Percentiles rank a stretch among this genome's conserved stretches.
Evolutionary conservation across 208 protist species (phyloP).

Genomic region (Vickermania ingenoplastis): DNA sequence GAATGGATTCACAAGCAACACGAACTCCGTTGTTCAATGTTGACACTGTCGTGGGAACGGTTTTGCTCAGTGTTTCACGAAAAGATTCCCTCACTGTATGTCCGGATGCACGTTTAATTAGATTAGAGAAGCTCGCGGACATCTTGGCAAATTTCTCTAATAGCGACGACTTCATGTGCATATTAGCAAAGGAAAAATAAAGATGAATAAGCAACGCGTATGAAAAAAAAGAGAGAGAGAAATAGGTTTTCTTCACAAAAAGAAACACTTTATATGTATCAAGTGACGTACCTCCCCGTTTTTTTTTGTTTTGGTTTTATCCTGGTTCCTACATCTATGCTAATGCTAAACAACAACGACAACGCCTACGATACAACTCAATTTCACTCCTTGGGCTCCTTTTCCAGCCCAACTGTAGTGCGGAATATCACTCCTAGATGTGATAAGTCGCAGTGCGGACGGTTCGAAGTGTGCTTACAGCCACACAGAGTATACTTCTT

Average conservation of each 20-base stretch:
- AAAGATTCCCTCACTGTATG: conserved; percentile 60
- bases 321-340: too few relatives aligned
- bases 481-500: conserved; percentile 62
- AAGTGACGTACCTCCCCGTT: too few relatives aligned
- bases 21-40: conserved; percentile 93
- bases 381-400: conserved; percentile 8
- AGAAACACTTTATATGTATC: too few relatives aligned
- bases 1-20: conserved; percentile 93
- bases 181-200: not conserved
- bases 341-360: too few relatives aligned
- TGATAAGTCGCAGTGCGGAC: conserved; percentile 62
- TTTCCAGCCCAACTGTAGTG: conserved; percentile 39
- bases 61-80: conserved; percentile 53
- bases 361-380: not conserved
- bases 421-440: conserved; percentile 63
- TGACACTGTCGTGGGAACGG: conserved; percentile 87
- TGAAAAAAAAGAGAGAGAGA: too few relatives aligned
- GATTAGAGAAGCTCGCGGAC: conserved; percentile 81
- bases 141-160: too few relatives aligned
- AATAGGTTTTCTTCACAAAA: too few relatives aligned
- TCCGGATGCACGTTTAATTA: conserved; percentile 70
- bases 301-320: too few relatives aligned
- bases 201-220: not conserved
- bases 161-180: not conserved
- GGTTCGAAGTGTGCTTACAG: conserved; percentile 61